Percentiles rank a stretch among this genome's conserved stretches.
Evolutionary conservation across 2,329 filamentous ascomycete species (phyloP).

Genomic region (Acrodontium crateriforme): DNA sequence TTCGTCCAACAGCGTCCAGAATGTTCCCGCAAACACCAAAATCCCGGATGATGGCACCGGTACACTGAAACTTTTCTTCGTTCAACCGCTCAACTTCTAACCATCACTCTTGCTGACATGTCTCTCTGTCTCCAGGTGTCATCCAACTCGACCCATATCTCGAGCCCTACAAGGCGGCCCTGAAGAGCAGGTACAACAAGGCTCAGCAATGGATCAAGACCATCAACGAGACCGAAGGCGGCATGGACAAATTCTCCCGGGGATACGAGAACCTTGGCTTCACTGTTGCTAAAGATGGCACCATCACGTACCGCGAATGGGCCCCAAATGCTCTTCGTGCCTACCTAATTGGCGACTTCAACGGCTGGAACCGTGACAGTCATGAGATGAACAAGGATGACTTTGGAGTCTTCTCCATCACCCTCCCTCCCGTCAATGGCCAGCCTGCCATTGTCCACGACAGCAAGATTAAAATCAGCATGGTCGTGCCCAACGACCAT

Average conservation of each 20-base stretch:
- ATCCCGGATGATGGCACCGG: conserved; percentile 59
- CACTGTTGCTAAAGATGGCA: conserved; percentile 65
- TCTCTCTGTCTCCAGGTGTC: conserved; percentile 54
- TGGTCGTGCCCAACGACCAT: conserved; percentile 66
- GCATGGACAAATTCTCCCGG: conserved; percentile 80
- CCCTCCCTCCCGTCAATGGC: conserved; percentile 61
- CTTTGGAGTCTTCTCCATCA: conserved; percentile 79
- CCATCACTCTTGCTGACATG: no score
- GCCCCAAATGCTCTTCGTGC: conserved; percentile 78
- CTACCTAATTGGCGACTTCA: conserved; percentile 88
- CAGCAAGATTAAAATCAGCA: conserved; percentile 85
- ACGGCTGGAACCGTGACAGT: conserved; percentile 72
- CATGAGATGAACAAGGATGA: conserved; percentile 77
- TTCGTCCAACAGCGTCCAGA: conserved; percentile 31
- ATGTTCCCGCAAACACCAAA: conserved; percentile 34
- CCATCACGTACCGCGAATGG: conserved; percentile 90
- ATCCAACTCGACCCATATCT: conserved; percentile 81
- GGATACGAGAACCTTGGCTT: conserved; percentile 80
- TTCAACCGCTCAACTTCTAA: not conserved
- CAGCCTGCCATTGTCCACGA: conserved; percentile 75
- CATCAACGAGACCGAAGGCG: conserved; percentile 73
- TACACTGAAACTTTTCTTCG: conserved; percentile 21
- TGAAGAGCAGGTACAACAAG: conserved; percentile 64
- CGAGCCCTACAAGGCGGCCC: conserved; percentile 63
- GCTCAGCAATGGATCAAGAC: conserved; percentile 76